Evolutionary conservation across 2,329 filamentous ascomycete species (phyloP), one percentile per base, ranked within the genome.

Genomic region (Xylaria sp.): DNA sequence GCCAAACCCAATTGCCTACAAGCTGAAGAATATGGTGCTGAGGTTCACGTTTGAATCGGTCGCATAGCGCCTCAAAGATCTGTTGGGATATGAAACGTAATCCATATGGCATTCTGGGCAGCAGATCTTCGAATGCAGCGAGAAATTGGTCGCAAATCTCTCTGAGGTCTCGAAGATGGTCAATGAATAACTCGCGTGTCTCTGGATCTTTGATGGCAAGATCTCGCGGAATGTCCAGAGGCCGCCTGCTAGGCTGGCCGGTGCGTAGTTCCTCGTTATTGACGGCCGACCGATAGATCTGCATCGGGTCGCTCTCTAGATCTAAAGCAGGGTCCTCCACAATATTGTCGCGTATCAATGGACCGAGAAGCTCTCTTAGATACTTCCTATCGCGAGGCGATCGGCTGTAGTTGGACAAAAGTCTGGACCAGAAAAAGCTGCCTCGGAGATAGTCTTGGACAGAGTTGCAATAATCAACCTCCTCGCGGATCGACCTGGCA

Each of bases 231-330:
- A 99, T 91, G 74, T 98, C 94, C 15, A 93, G 89, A 41, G 90
- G 92, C 71, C 96, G 88, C 59, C 88, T 88, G 79, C 94, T 97
- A 23, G 93, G 90, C 73, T 90, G 89, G 4, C 96, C 96, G 0
- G 96, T 99, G 20, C 94, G 91, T 28, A 99, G 89, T 81, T 99
- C 96, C 80, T 98, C 95, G 76, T 99, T 97, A 83, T 97, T 98
- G 82, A 99, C 97, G 15, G 94, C 91, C 5, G 94, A 96, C 51
- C 93, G 90, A 81, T 99, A 98, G 66, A 99, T 99, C 75, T 98
- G 95, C 85, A 98, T 91, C 0, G 96, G 96, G 77, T 99, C 96
- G 79, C 95, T 98, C 81, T 99, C 96, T 31, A 99, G 86, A 78
- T 99, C 95, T 41, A 99, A 85, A 5, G 91, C 91, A 13, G 94